Evolutionary conservation across 2,329 filamentous ascomycete species (phyloP), one percentile per base, ranked within the genome.

Genomic region (Beauveria asiatica): DNA sequence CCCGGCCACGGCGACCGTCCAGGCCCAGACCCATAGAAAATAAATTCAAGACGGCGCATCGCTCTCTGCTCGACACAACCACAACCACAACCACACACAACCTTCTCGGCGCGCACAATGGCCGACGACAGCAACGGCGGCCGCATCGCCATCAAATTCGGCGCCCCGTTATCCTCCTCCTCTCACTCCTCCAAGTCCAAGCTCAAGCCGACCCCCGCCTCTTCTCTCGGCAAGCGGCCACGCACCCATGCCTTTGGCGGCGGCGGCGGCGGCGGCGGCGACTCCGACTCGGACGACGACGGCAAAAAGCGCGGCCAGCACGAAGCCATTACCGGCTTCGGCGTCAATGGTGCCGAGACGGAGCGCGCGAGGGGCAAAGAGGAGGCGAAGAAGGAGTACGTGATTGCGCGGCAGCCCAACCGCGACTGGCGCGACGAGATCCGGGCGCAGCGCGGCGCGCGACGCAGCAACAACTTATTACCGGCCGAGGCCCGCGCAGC

Each of bases 341-440:
- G 77, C 1, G 73, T 69, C 27, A 79, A 81, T 13, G 72, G 72
- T 10, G 72, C 72, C 16, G 73, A 74, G 63, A 72, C 65, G 75
- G 81, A 69, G 63, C 69, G 64, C 64, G 64, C 64, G 71, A 64
- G 70, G 75, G 48, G 62, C 6, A 71, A 67, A 25, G 61, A 58
- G 48, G 39, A 52, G 46, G 63, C 64, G 9, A 11, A 61, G 21
- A 72, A 70, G 62, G 66, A 78, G 8, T 75, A 84, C 49, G 75
- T 89, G 19, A 90, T 90, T 64, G 74, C 78, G 33, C 74, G 74
- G 44, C 76, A 81, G 66, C 73, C 75, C 64, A 89, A 88, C 71
- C 77, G 80, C 57, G 82, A 88, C 73, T 87, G 84, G 85, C 78
- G 80, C 66, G 76, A 79, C 61, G 82, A 85, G 61, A 73, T 75